Conservation (phyloP, 441 rosid species). For the Breynia disticha region DNA sequence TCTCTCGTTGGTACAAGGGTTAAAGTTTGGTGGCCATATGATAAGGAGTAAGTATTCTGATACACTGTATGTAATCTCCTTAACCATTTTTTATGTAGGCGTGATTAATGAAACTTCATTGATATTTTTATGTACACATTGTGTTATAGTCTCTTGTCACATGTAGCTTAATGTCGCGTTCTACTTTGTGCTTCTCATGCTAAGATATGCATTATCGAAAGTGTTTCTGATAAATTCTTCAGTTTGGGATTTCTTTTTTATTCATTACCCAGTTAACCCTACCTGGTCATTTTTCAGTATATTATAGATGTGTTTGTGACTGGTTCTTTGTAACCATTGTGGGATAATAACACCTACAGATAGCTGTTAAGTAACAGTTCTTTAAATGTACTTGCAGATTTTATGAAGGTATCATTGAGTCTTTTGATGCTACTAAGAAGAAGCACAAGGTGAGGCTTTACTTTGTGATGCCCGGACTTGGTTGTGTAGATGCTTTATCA, state of each 20-base stretch:
- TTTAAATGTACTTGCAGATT: constrained; percentile 43
- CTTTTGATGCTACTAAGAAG: constrained; percentile 55
- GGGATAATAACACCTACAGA: background rate
- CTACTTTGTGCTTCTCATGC: too few species aligned
- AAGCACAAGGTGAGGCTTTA: constrained; percentile 63
- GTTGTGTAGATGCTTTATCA: background rate
- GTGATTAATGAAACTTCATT: too few species aligned
- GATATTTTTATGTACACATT: too few species aligned
- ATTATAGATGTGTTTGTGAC: too few species aligned
- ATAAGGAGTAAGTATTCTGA: constrained; percentile 41
- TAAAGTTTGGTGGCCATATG: constrained; percentile 96
- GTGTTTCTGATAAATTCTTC: too few species aligned
- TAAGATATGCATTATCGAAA: too few species aligned
- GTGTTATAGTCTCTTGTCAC: too few species aligned
- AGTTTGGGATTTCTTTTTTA: too few species aligned
- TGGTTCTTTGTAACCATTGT: too few species aligned
- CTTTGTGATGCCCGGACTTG: background rate
- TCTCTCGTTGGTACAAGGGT: constrained; percentile 62
- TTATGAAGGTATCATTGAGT: constrained; percentile 57
- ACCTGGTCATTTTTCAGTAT: too few species aligned
- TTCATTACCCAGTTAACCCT: too few species aligned
- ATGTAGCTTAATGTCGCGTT: too few species aligned
- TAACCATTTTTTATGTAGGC: background rate
- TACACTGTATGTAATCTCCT: background rate
- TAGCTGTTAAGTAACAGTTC: background rate